Base-by-base conservation (phyloP, 2,329 filamentous ascomycete species). In the Trichoderma brevicompactum region DNA sequence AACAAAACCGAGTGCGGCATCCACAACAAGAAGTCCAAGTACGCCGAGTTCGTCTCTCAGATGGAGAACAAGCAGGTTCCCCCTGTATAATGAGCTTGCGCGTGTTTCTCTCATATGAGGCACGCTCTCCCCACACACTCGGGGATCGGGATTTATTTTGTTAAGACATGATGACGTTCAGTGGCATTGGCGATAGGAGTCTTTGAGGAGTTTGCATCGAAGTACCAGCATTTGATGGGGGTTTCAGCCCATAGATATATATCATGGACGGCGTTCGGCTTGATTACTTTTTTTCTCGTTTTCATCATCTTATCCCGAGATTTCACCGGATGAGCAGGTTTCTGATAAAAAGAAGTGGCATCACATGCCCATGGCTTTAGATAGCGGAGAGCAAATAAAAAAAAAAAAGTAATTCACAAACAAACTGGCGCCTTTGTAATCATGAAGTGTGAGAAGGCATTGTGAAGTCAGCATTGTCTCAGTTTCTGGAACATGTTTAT, bases 1-100 rank as follows among this genome's bases (percentile, higher is more conserved):
- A 82, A 85, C 74, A 99, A 99, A 89, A 96, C 93, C 15, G 95
- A 99, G 82, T 99, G 95, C 78, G 95, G 95, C 54, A 98, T 99
- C 75, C 95, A 99, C 87, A 98, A 98, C 84, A 96, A 95, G 80
- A 90, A 94, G 78, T 96, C 92, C 66, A 89, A 93, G 71, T 99
- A 98, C 74, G 91, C 93, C 10, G 88, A 94, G 79, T 97, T 90
- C 79, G 80, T 96, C 64, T 83, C 85, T 72, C 88, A 92, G 67
- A 86, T 91, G 78, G 89, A 92, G 46, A 32, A 10, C 75, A 89
- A 92, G 82, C 81, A 83, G 69, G 67, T 73, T n/a, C 70, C 71
- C 55, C 71, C 75, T 58, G 70, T 75, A 41, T 69, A 65, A 56
- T 73, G 53, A 70, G 40, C 36, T 28, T 10, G 19, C 19, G 38